phyloP scores from a whole-genome alignment of 495 filamentous ascomycete species.

The Penicillium coprophilum region DNA sequence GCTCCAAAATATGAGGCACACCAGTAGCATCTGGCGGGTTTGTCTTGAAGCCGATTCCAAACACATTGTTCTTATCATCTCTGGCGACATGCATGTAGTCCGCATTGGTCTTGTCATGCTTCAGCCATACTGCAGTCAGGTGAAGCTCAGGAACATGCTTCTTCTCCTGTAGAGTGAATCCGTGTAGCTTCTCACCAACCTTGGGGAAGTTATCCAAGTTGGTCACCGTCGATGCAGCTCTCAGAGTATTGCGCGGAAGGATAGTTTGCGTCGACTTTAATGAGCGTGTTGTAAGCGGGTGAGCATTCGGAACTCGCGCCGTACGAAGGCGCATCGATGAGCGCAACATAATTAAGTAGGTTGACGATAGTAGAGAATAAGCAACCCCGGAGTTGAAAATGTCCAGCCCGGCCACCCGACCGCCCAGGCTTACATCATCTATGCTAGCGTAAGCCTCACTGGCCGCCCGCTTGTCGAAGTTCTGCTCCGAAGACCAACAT shows the following conservation, averaged over 20 bases:
- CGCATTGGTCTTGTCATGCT: slow-evolving; percentile 90
- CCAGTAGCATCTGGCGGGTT: slow-evolving; percentile 96
- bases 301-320: slow-evolving; percentile 29
- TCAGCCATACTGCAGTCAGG: slow-evolving; percentile 82
- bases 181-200: slow-evolving; percentile 81
- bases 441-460: slow-evolving; percentile 8
- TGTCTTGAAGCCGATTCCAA: slow-evolving; percentile 98
- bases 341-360: slow-evolving; percentile 33
- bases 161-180: slow-evolving; percentile 82
- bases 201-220: slow-evolving; percentile 69
- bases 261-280: slow-evolving; percentile 18
- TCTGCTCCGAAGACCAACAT: slow-evolving; percentile 11
- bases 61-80: slow-evolving; percentile 98
- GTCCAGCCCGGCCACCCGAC: slow-evolving; percentile 1
- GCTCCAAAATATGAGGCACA: slow-evolving; percentile 95
- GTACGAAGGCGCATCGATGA: slow-evolving; percentile 33
- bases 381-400: slow-evolving; percentile 7
- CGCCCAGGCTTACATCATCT: slow-evolving; percentile 9
- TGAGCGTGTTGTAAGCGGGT: slow-evolving; percentile 22
- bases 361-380: slow-evolving; percentile 6
- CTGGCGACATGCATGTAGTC: slow-evolving; percentile 93
- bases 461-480: slow-evolving; percentile 10
- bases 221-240: slow-evolving; percentile 65
- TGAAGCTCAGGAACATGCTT: slow-evolving; percentile 95
- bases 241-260: slow-evolving; percentile 47